A percentile compares a stretch with the other conserved stretches of the same genome.
These are phyloP conservation scores for Neurospora pannonica DNA, from an alignment of 495 filamentous ascomycete species.

Conservation along the genomic window DNA sequence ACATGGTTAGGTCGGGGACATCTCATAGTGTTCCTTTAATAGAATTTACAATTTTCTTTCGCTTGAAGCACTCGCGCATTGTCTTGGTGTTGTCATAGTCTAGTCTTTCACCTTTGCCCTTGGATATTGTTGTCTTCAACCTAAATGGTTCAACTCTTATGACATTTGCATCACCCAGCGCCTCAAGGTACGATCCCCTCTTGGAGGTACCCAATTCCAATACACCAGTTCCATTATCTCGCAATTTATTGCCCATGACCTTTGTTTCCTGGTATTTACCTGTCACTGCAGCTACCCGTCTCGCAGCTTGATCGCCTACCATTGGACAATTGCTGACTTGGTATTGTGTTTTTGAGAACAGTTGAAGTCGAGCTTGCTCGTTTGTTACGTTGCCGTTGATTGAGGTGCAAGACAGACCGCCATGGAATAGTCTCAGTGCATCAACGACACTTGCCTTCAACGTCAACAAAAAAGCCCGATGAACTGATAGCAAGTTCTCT, in stretches of 20 bases:
- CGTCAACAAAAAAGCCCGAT: background rate
- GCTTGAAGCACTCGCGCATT: background rate
- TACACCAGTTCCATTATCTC: background rate
- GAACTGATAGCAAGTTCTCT: background rate
- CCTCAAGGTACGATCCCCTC: background rate
- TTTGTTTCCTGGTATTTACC: background rate
- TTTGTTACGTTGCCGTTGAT: background rate
- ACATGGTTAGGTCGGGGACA: constrained; percentile 1
- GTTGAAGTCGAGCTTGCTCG: background rate
- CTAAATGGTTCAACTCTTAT: background rate
- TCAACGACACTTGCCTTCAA: background rate
- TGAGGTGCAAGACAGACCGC: background rate
- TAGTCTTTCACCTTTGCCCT: background rate
- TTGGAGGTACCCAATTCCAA: background rate
- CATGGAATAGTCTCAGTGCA: background rate
- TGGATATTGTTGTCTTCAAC: background rate
- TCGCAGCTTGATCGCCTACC: background rate
- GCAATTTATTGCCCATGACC: background rate
- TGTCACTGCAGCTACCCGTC: background rate
- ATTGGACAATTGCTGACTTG: background rate
- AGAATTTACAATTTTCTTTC: background rate
- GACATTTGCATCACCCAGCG: background rate
- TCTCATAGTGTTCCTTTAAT: background rate
- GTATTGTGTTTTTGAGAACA: background rate
- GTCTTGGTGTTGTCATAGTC: background rate